Evolutionary conservation across 805 yeast species (phyloP).

Genomic region (Maudiozyma turicensis): DNA sequence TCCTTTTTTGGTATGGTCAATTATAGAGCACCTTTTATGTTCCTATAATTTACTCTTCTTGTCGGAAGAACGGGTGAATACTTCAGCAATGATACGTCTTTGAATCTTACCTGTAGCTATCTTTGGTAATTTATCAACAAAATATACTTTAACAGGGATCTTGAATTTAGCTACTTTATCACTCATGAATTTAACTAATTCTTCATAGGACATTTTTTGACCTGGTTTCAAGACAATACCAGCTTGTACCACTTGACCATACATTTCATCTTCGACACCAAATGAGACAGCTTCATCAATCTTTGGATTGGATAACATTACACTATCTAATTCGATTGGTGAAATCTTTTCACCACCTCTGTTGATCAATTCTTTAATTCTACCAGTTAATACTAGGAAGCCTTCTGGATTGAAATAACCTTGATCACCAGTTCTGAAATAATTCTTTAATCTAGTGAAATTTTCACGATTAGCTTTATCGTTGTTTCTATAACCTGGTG

Average conservation of each 20-base stretch:
- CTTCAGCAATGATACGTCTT: conserved; percentile 50
- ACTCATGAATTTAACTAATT: conserved; percentile 37
- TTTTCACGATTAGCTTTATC: conserved; percentile 60
- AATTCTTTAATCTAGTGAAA: conserved; percentile 45
- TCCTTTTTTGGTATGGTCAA: too few species aligned
- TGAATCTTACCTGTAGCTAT: conserved; percentile 75
- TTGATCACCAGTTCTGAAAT: conserved; percentile 74
- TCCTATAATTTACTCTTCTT: conserved; percentile 22
- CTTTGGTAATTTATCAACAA: conserved; percentile 57
- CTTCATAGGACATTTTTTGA: conserved; percentile 31
- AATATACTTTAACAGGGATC: conserved; percentile 47
- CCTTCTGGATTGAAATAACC: conserved; percentile 54
- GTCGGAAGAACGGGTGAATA: conserved; percentile 28
- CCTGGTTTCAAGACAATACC: conserved; percentile 50
- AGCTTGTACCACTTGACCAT: conserved; percentile 65
- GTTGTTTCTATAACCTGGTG: conserved; percentile 64
- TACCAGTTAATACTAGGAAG: conserved; percentile 52
- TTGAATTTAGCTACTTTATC: conserved; percentile 46
- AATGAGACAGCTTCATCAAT: conserved; percentile 63
- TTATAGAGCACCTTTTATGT: neutral
- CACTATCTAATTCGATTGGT: conserved; percentile 60
- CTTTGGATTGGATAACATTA: conserved; percentile 49
- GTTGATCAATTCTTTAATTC: conserved; percentile 65
- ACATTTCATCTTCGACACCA: conserved; percentile 56
- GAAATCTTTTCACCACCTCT: conserved; percentile 74